Evolutionary conservation across 2,329 filamentous ascomycete genomes (phyloP).

Genomic region (Didymella exigua): DNA sequence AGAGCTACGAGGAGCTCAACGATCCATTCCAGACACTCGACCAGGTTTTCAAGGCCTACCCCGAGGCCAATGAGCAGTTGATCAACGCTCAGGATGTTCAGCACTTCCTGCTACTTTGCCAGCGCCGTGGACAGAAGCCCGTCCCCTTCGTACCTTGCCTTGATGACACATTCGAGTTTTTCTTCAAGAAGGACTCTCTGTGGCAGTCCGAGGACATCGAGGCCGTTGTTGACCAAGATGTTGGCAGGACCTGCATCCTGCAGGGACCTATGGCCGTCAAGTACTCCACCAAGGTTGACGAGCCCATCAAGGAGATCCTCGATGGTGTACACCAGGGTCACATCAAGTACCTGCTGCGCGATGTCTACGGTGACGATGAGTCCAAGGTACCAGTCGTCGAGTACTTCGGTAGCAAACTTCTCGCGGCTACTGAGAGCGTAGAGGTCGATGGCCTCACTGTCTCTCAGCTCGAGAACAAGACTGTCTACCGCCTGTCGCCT

Average conservation of each 20-base stretch:
- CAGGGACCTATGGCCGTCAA: constrained; percentile 92
- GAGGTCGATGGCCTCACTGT: constrained; percentile 88
- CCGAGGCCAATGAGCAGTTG: constrained; percentile 84
- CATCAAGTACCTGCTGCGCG: constrained; percentile 77
- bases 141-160: constrained; percentile 94
- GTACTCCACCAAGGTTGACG: constrained; percentile 87
- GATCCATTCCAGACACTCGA: constrained; percentile 80
- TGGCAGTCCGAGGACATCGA: constrained; percentile 99
- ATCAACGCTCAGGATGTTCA: constrained; percentile 99
- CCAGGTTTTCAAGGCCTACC: constrained; percentile 79
- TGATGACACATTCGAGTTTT: constrained; percentile 97
- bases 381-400: constrained; percentile 81
- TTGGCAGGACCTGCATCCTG: constrained; percentile 92
- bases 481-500: constrained; percentile 81
- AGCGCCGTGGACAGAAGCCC: constrained; percentile 91
- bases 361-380: constrained; percentile 78
- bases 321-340: constrained; percentile 89
- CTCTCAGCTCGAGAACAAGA: constrained; percentile 77
- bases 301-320: constrained; percentile 93
- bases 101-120: constrained; percentile 91
- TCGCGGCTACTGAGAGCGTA: constrained; percentile 66
- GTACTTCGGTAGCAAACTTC: constrained; percentile 91
- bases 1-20: constrained; percentile 86
- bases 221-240: constrained; percentile 93
- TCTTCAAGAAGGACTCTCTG: constrained; percentile 99